A percentile compares a stretch with the other conserved stretches of the same genome.
phyloP scores from a whole-genome alignment of 2,329 filamentous ascomycete genomes.

The Nigrospora osmanthi region DNA sequence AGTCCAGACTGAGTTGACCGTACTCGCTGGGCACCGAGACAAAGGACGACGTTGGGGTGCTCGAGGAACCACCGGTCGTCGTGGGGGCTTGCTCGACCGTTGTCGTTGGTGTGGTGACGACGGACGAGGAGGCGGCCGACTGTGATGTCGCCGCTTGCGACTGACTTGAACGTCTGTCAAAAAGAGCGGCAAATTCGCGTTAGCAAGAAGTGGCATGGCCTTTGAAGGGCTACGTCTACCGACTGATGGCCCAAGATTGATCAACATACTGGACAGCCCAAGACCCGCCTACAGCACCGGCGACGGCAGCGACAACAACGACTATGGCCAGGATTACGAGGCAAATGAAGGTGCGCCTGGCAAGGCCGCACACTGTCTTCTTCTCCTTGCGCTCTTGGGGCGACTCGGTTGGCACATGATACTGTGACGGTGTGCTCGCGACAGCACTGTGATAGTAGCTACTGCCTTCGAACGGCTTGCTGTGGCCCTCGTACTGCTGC shows the following conservation, averaged over 20 bases:
- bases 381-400: neutral
- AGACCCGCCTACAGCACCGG: conserved; percentile 13
- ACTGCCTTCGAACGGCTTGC: neutral
- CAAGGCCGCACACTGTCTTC: conserved; percentile 8
- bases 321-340: conserved; percentile 8
- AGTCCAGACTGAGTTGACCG: conserved; percentile 1
- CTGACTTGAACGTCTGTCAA: neutral
- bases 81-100: neutral
- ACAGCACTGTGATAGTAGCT: neutral
- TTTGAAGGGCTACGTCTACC: no score
- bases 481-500: neutral
- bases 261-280: conserved; percentile 11
- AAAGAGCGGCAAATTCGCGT: conserved; percentile 1
- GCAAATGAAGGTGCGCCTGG: conserved; percentile 10
- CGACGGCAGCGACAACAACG: conserved; percentile 11
- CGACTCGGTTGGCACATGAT: neutral
- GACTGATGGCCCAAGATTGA: neutral
- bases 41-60: neutral
- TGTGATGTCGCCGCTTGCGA: neutral
- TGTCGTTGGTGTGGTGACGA: neutral
- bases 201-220: no score
- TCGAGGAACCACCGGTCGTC: neutral
- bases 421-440: neutral
- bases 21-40: neutral
- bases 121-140: neutral